Base-by-base conservation (phyloP, 139 green algal genomes). In the Tetradesmus lagerheimii region DNA sequence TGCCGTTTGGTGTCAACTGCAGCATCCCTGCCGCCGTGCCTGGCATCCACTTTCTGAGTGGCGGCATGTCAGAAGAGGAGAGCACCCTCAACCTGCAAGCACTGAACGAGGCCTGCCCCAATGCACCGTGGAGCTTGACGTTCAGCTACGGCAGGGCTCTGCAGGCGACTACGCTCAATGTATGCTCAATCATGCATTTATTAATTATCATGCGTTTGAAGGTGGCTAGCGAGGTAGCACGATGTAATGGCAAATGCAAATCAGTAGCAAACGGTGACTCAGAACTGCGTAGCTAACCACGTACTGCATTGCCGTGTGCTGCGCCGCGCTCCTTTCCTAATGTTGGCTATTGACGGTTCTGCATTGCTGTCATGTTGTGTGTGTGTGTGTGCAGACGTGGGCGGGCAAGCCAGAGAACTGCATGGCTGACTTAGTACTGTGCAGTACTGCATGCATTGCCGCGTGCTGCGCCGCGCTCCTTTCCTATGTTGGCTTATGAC, bases 61-160 rank as follows among this genome's bases (percentile, higher is more conserved):
- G 97, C 41, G 97, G 97, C 88, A 97, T 97, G 81, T 77, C 39
- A 57, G 98, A 99, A 93, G 95, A 98, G 90, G 95, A 98, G 88
- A 92, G 91, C 64, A 99, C 97, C 14, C 89, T 97, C 67, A 98
- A 99, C 94, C 93, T 99, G 80, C 94, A 98, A 91, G 94, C 92
- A 4, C 87, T 96, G 78, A 90, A 96, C 71, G 93, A 83, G 62
- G 94, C 82, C n/a, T 94, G 88, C 85, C 95, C 95, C 85, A 93
- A 96, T 88, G 67, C 95, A 6, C 97, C 97, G 29, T 99, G 97
- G 97, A 91, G 92, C n/a, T 92, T 99, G 25, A 98, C 97, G 35
- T 99, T 99, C 96, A 97, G 92, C 27, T 99, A 99, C 89, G 97
- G 97, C 92, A 91, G 97, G 39, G 97, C 97, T 0, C 95, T 99